Evolutionary conservation across 2,329 filamentous ascomycete genomes (phyloP).

Genomic region (Fusarium caatingaense): DNA sequence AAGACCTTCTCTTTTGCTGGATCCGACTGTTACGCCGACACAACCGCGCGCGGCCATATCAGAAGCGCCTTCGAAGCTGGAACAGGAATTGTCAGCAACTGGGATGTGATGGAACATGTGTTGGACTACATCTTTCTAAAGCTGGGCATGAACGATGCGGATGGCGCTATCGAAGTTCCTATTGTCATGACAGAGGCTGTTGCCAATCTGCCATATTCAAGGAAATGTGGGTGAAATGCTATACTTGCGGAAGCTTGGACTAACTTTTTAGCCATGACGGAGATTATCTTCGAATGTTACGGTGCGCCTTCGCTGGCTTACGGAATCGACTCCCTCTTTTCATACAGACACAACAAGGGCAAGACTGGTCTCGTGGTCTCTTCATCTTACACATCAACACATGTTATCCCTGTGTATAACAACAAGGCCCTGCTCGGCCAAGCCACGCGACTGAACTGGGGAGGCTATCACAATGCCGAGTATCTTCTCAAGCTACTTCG

Average conservation of each 20-base stretch:
- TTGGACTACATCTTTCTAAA: slow-evolving; percentile 96
- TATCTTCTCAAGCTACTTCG: slow-evolving; percentile 90
- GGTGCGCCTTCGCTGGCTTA: slow-evolving; percentile 89
- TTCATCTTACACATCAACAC: slow-evolving; percentile 92
- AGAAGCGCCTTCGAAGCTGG: slow-evolving; percentile 92
- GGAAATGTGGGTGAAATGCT: slow-evolving; percentile 74
- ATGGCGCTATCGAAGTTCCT: slow-evolving; percentile 82
- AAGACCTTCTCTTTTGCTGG: slow-evolving; percentile 94
- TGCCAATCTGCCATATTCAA: slow-evolving; percentile 88
- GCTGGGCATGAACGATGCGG: slow-evolving; percentile 81
- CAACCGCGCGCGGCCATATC: slow-evolving; percentile 89
- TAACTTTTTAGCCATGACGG: slow-evolving; percentile 81
- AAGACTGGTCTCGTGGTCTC: slow-evolving; percentile 89
- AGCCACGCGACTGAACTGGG: slow-evolving; percentile 93
- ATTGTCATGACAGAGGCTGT: slow-evolving; percentile 96
- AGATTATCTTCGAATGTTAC: slow-evolving; percentile 97
- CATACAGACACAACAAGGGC: slow-evolving; percentile 91
- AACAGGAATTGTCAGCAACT: slow-evolving; percentile 92
- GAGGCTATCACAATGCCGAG: slow-evolving; percentile 87
- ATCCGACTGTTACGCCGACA: slow-evolving; percentile 92
- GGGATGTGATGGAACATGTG: slow-evolving; percentile 96
- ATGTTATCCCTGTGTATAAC: slow-evolving; percentile 93
- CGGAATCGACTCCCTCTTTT: slow-evolving; percentile 96
- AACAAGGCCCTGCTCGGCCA: slow-evolving; percentile 86
- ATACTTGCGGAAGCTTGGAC: slow-evolving; percentile 6